Evolutionary conservation across 106 monocot genomes (phyloP).

Genomic region (Acorus calamus): DNA sequence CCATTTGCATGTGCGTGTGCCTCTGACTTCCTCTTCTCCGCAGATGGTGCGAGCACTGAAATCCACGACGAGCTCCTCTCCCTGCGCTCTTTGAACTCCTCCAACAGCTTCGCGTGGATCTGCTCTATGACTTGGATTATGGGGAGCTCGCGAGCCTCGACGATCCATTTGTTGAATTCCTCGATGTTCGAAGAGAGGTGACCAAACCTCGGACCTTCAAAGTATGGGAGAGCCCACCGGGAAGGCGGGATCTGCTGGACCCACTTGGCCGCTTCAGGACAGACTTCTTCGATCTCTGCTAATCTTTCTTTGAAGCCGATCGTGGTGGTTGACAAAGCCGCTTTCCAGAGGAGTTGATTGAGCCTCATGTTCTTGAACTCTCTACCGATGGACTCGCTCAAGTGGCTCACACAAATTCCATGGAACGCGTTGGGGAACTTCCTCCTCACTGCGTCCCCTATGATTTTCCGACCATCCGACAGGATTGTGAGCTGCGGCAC

Average conservation of each 20-base stretch:
- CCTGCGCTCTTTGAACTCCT: slow-evolving; percentile 30
- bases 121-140: slow-evolving; percentile 50
- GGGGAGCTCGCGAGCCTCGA: slow-evolving; percentile 51
- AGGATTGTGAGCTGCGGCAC: slow-evolving; percentile 49
- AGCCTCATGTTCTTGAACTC: slow-evolving; percentile 60
- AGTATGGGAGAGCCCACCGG: slow-evolving; percentile 37
- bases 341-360: slow-evolving; percentile 54
- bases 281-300: slow-evolving; percentile 46
- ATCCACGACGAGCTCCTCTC: slow-evolving; percentile 23
- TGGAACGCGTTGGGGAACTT: slow-evolving; percentile 48
- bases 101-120: slow-evolving; percentile 33
- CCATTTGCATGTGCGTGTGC: slow-evolving; percentile 14
- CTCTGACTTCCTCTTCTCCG: slow-evolving; percentile 30
- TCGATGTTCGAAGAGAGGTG: slow-evolving; percentile 54
- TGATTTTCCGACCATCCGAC: slow-evolving; percentile 30
- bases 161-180: slow-evolving; percentile 47
- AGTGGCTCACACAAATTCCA: slow-evolving; percentile 41
- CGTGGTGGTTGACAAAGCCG: slow-evolving; percentile 45
- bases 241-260: slow-evolving; percentile 34
- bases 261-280: slow-evolving; percentile 45
- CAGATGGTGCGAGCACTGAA: slow-evolving; percentile 35
- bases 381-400: slow-evolving; percentile 40
- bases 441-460: slow-evolving; percentile 40
- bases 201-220: slow-evolving; percentile 42
- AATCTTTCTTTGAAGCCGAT: slow-evolving; percentile 40